These are phyloP conservation scores for Blastobotrys aristatus DNA, from an alignment of 1,139 yeast genomes.

Conservation along the genomic window DNA sequence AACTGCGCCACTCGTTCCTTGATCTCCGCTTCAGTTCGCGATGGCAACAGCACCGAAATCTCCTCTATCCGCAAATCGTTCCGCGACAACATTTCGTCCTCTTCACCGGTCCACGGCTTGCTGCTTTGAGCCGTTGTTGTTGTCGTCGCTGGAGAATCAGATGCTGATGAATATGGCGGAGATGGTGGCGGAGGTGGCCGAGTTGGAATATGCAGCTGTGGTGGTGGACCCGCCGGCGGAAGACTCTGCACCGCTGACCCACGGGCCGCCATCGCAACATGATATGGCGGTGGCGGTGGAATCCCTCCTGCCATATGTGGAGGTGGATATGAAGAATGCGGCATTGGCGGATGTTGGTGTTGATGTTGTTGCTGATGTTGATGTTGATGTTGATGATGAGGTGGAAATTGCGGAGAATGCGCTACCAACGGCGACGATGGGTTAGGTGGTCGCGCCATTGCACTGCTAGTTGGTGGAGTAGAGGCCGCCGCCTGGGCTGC, in stretches of 20 bases:
- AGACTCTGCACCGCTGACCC: conserved; percentile 6
- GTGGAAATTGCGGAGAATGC: conserved; percentile 7
- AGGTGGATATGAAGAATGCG: conserved; percentile 9
- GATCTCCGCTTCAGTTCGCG: conserved; percentile 70
- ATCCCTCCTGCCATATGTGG: conserved; percentile 6
- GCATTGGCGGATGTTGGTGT: background rate
- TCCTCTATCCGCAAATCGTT: conserved; percentile 68
- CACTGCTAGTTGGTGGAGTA: conserved; percentile 9
- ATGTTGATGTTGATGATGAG: background rate
- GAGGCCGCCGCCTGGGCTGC: conserved; percentile 8
- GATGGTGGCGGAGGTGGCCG: conserved; percentile 6
- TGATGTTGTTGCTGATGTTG: background rate
- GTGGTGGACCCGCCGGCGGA: conserved; percentile 12
- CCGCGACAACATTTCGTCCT: conserved; percentile 62
- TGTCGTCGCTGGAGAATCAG: background rate
- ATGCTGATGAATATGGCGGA: conserved; percentile 6
- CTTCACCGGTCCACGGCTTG: conserved; percentile 50
- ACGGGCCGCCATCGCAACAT: conserved; percentile 10
- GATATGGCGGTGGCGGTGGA: conserved; percentile 8
- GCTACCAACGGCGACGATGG: conserved; percentile 3
- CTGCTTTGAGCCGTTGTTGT: background rate
- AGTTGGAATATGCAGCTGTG: conserved; percentile 9
- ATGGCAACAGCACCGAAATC: conserved; percentile 65
- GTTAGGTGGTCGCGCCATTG: conserved; percentile 6
- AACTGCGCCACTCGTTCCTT: conserved; percentile 50